Evolutionary conservation across 495 filamentous ascomycete genomes (phyloP), one percentile per base, ranked within the genome.

Genomic region (Xanthoparmelia taractica): DNA sequence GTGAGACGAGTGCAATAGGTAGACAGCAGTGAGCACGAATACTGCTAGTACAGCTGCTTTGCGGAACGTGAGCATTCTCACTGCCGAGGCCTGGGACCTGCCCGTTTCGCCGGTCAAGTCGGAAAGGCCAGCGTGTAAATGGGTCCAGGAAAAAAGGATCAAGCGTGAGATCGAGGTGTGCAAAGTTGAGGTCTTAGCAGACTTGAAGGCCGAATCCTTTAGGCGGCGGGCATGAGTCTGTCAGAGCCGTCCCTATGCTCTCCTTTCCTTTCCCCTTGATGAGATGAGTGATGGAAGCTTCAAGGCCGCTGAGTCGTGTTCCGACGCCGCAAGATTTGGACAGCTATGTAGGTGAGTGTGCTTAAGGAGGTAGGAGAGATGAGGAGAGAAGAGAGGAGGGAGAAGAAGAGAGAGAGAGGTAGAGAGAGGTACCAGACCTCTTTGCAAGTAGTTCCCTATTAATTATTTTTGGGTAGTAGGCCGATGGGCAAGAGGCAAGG

Each of bases 41-140:
- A 80, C 78, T 45, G 90, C 85, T 38, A 85, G 78, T 65, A 93
- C 71, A 41, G 93, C 75, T 67, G 87, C 85, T 74, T 87, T 85
- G 67, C 85, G 82, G 69, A 91, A 89, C 60, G 88, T 87, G 67
- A 91, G 75, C 82, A 85, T 85, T 36, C 60, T 62, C 0, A 31
- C 33, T 37, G 38, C 38, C 57, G 20, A 57, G 38, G 48, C 41
- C 18, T 18, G 38, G 15, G 50, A 23, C 27, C 6, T 8, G 38
- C 50, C 50, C 29, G 50, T 33, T 4, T 33, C 50, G 50, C 6
- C 15, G 2, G 15, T 31, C 29, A 10, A 33, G 1, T 31, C 8
- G 27, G 29, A 33, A 54, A 54, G 29, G 50, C 50, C 50, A 54
- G 50, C 27, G 17, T 54, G 20, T 37, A 10, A 23, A 41, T 25